Base-by-base conservation (phyloP, 495 filamentous ascomycete species). In the Neurospora sp. region DNA sequence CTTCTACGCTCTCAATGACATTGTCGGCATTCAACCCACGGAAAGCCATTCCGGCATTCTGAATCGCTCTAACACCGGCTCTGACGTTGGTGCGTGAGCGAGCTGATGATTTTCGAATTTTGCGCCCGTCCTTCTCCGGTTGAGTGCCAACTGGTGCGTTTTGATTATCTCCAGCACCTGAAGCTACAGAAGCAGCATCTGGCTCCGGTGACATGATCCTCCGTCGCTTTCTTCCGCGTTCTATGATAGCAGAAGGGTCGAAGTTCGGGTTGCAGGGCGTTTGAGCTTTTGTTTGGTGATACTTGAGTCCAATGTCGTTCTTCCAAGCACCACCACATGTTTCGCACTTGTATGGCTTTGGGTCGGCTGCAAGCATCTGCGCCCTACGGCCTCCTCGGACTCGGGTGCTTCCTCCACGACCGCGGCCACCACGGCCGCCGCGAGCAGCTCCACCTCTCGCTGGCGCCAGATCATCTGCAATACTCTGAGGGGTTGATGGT, bases 251-350 rank as follows among this genome's bases (percentile, higher is more conserved):
- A 48, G 76, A 44, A 40, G 83, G 82, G 66, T 84, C 78, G 37
- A 79, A 85, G n/a, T 81, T 79, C 5, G 86, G 85, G 74, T 89
- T 89, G 75, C 87, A 89, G 20, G 80, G 37, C 18, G 81, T 80
- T 62, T 81, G 79, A 1, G 86, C 85, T 69, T 86, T 86, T 1
- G 79, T 83, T 2, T 82, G 75, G 72, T 89, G 87, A 75, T 89
- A 89, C 46, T 86, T 81, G 38, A 89, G 78, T 1, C 87, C 87
- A 40, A 83, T 79, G 20, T 84, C 80, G 71, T 88, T 88, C 73
- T 87, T 88, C 83, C 84, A 89, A 31, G 76, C 75, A 8, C 79
- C 80, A 14, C 83, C 84, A 70, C 87, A 89, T 20, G 80, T 84
- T 5, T 84, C 79, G 72, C 87, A 89, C 16, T 78, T 76, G 39